phyloP scores from a whole-genome alignment of 2,329 filamentous ascomycete species.

The Talaromyces sp. region DNA sequence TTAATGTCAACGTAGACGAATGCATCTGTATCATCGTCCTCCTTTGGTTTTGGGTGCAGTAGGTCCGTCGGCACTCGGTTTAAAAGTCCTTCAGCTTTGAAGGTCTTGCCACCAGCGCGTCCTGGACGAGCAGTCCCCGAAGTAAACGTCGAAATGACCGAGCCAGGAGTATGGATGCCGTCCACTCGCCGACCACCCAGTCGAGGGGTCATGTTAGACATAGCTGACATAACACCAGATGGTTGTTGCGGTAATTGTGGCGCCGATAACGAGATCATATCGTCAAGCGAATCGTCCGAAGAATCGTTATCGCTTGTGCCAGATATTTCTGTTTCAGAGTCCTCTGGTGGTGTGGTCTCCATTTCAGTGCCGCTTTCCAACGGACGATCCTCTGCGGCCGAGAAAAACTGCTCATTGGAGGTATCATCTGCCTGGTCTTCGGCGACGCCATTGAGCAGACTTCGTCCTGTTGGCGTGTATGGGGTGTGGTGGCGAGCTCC shows the following conservation, averaged over 20 bases:
- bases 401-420: conserved; percentile 86
- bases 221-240: conserved; percentile 72
- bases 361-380: conserved; percentile 43
- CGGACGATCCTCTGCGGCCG: conserved; percentile 73
- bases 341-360: conserved; percentile 53
- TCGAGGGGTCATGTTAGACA: conserved; percentile 75
- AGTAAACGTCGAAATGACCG: conserved; percentile 84
- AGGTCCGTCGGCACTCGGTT: conserved; percentile 68
- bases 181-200: conserved; percentile 65
- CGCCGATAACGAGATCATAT: conserved; percentile 83
- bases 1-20: conserved; percentile 86
- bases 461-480: conserved; percentile 2
- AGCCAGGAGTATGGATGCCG: conserved; percentile 75
- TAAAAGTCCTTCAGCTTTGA: conserved; percentile 75
- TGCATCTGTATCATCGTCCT: conserved; percentile 81
- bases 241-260: conserved; percentile 72
- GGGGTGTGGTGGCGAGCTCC: conserved; percentile 30
- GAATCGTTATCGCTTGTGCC: conserved; percentile 60
- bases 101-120: conserved; percentile 68
- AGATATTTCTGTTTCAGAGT: conserved; percentile 53
- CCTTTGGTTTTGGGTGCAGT: conserved; percentile 74
- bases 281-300: conserved; percentile 87
- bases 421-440: conserved; percentile 68
- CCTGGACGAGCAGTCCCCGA: conserved; percentile 73
- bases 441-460: conserved; percentile 48